phyloP scores from a whole-genome alignment of 352 stramenopile genomes.

The Phytophthora capsici region DNA sequence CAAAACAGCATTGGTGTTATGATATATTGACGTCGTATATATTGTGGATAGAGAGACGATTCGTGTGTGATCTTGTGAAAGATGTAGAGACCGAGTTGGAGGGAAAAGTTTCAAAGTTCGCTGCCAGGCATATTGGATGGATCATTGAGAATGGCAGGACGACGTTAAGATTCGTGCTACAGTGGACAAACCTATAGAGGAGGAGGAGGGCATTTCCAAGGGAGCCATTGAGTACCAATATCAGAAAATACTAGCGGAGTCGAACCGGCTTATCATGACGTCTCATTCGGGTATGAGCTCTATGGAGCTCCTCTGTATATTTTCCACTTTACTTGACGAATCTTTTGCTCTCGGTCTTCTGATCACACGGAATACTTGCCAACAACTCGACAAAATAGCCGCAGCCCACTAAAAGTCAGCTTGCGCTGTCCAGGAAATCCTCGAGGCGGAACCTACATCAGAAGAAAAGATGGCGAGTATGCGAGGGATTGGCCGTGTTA shows the following conservation, averaged over 20 bases:
- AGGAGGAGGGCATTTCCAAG: constrained; percentile 26
- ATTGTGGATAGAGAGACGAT: no score
- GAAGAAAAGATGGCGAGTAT: constrained; percentile 72
- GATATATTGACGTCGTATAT: no score
- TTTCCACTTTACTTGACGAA: background rate
- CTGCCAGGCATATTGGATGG: no score
- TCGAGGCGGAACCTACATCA: constrained; percentile 45
- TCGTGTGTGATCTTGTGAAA: no score
- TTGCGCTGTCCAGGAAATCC: constrained; percentile 50
- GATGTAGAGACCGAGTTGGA: no score
- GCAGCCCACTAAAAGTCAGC: no score
- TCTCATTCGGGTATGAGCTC: constrained; percentile 43
- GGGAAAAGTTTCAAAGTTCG: no score
- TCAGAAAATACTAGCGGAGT: constrained; percentile 54
- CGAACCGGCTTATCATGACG: constrained; percentile 52
- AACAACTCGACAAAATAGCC: no score
- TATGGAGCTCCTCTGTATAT: background rate
- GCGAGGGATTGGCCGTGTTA: constrained; percentile 54
- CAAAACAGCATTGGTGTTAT: no score
- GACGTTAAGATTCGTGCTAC: constrained; percentile 11
- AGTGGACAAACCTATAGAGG: constrained; percentile 1
- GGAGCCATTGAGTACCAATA: constrained; percentile 67
- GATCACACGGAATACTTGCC: no score
- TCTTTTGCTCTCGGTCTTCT: no score
- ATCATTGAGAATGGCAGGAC: constrained; percentile 12